phyloP scores from a whole-genome alignment of 225 moss, liverwort and hornwort genomes.

The Neckera pumila region DNA sequence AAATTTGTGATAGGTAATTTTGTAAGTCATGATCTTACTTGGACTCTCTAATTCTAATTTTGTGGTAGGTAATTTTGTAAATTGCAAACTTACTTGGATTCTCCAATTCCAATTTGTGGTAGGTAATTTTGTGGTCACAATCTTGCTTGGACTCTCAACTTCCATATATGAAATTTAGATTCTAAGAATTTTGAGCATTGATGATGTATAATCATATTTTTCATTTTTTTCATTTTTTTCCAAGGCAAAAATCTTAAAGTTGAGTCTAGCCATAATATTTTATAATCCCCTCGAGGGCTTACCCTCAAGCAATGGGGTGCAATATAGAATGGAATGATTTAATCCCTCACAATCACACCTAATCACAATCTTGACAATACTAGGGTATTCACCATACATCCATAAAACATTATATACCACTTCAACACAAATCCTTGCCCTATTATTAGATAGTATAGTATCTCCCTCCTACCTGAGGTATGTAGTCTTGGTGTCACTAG shows the following conservation, averaged over 20 bases:
- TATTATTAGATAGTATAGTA: neutral
- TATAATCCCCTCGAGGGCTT: rapidly evolving
- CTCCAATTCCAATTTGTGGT: neutral
- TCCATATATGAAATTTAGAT: neutral
- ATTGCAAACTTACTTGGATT: too few relatives aligned
- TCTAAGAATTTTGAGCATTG: neutral
- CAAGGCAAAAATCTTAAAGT: neutral
- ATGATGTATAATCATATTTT: too few relatives aligned
- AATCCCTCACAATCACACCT: too few relatives aligned
- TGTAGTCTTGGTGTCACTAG: neutral
- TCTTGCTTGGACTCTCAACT: too few relatives aligned
- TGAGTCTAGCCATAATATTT: neutral
- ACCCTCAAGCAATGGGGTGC: too few relatives aligned
- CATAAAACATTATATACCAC: neutral
- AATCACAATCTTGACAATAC: rapidly evolving
- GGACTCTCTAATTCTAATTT: too few relatives aligned
- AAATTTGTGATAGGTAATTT: too few relatives aligned
- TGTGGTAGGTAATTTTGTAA: too few relatives aligned
- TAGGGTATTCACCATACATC: neutral
- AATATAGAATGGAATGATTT: too few relatives aligned
- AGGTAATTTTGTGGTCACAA: too few relatives aligned
- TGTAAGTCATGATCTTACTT: too few relatives aligned
- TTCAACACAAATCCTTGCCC: rapidly evolving
- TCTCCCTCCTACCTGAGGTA: rapidly evolving
- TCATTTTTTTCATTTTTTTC: too few relatives aligned